A percentile compares a stretch with the other conserved stretches of the same genome.
Evolutionary conservation across 169 alveolate species (phyloP).

Genomic region (Cyclospora cayetanensis): DNA sequence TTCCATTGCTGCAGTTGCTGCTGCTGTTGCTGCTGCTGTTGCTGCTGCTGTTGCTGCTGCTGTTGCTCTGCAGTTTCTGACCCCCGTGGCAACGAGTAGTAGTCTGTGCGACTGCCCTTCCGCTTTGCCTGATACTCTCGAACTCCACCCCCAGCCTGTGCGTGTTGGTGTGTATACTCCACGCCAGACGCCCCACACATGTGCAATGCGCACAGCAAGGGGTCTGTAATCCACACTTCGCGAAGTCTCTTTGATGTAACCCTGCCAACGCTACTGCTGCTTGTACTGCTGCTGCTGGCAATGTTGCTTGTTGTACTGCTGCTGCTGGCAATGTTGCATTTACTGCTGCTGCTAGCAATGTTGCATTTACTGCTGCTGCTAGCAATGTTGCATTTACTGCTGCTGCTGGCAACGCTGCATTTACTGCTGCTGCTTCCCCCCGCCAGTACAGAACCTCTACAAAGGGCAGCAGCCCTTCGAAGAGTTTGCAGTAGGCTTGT

Average conservation of each 20-base stretch:
- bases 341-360: slow-evolving; percentile 43
- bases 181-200: no score
- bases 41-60: background rate
- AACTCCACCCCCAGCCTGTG: no score
- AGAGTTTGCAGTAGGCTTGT: slow-evolving; percentile 49
- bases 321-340: slow-evolving; percentile 21
- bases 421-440: background rate
- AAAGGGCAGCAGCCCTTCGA: slow-evolving; percentile 47
- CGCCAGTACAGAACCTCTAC: slow-evolving; percentile 17
- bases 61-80: no score
- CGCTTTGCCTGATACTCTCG: no score
- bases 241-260: background rate
- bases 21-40: no score
- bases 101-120: no score
- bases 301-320: no score
- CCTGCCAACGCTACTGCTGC: slow-evolving; percentile 43
- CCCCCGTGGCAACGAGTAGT: no score
- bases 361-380: slow-evolving; percentile 57
- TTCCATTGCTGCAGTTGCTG: slow-evolving; percentile 13
- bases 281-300: slow-evolving; percentile 57
- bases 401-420: slow-evolving; percentile 19
- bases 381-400: no score
- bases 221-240: background rate
- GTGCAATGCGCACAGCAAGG: slow-evolving; percentile 20
- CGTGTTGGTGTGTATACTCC: no score